Percentiles rank a stretch among this genome's conserved stretches.
These are phyloP conservation scores for Auricularia sp. DNA, from an alignment of 768 basidiomycete genomes.

Conservation along the genomic window DNA sequence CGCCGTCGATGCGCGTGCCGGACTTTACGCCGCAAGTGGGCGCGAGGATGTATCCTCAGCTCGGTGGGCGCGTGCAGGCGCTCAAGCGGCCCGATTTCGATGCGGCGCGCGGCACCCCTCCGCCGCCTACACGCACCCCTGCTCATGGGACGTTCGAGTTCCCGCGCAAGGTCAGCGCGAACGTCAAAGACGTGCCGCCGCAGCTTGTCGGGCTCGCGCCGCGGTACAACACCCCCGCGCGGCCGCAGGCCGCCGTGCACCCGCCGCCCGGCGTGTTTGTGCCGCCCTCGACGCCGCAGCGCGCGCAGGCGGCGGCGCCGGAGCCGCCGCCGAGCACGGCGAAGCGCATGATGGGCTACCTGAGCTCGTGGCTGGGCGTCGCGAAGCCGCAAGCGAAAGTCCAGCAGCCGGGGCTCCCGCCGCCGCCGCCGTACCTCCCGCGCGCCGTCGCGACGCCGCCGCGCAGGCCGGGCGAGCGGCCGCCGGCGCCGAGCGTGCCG, in stretches of 20 bases:
- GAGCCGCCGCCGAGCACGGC: conserved; percentile 6
- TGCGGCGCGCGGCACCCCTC: conserved; percentile 5
- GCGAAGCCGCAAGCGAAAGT: not conserved
- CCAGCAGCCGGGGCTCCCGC: not conserved
- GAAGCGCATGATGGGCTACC: conserved; percentile 9
- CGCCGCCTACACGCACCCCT: conserved; percentile 5
- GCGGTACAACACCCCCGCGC: conserved; percentile 47
- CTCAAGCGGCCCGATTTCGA: conserved; percentile 9
- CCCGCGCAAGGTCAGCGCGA: not conserved
- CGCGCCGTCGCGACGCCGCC: not conserved
- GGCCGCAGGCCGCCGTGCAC: conserved; percentile 36
- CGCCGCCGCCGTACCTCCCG: not conserved
- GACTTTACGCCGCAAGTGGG: conserved; percentile 40
- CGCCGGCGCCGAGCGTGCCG: not conserved
- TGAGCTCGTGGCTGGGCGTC: conserved; percentile 10
- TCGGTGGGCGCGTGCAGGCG: conserved; percentile 24
- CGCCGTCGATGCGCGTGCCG: conserved; percentile 33
- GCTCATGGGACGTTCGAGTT: conserved; percentile 1
- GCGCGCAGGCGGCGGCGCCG: not conserved
- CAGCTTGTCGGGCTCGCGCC: conserved; percentile 21
- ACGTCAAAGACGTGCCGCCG: not conserved
- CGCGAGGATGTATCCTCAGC: conserved; percentile 10
- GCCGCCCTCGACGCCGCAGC: not conserved
- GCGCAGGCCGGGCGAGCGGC: not conserved
- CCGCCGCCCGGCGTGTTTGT: conserved; percentile 15